Base-by-base conservation (phyloP, 2,329 filamentous ascomycete species). In the Cercospora sesami region DNA sequence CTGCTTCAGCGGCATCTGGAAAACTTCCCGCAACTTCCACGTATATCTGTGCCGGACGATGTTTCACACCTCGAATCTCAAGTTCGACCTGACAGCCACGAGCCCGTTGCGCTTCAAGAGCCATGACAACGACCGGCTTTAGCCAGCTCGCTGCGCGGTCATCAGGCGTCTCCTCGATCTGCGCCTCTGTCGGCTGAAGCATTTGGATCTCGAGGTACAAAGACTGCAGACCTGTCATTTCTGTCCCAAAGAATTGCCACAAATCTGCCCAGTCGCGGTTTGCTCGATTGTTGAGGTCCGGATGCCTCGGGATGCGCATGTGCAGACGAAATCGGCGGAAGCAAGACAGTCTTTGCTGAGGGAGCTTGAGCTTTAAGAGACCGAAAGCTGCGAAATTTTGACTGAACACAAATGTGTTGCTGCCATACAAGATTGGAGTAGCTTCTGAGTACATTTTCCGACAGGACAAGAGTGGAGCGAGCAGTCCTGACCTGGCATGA, bases 321-420 rank as follows among this genome's bases (percentile, higher is more conserved):
- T 72, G 72, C 21, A 76, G 65, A 18, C 75, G 73, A 48, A 78
- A 73, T 36, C 73, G 72, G 9, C 76, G 74, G 14, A 78, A 69
- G 26, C 65, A 69, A 14, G 66, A 66, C 3, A 78, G 69, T 12
- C 76, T 71, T 42, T 73, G 72, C 10, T 69, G 67, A 4, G 76
- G 76, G 5, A 77, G 67, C 68, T 74, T 77, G 68, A 71, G 59
- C 58, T 72, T 75, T 26, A 78, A 68, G 60, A 77, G 75, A 16
- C 72, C 74, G 66, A 78, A 75, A 6, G 75, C 75, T 23, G 73
- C 75, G 28, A 73, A 74, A 60, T 75, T 76, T 55, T 77, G 74
- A 3, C 74, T 75, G 71, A 77, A 77, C 39, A 77, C 74, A 69
- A 78, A 78, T 4, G 71, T 73, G 69, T 77, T 77, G 63, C 71